Conservation (phyloP, 768 basidiomycete genomes). For the Pleurotus tuber-regium region DNA sequence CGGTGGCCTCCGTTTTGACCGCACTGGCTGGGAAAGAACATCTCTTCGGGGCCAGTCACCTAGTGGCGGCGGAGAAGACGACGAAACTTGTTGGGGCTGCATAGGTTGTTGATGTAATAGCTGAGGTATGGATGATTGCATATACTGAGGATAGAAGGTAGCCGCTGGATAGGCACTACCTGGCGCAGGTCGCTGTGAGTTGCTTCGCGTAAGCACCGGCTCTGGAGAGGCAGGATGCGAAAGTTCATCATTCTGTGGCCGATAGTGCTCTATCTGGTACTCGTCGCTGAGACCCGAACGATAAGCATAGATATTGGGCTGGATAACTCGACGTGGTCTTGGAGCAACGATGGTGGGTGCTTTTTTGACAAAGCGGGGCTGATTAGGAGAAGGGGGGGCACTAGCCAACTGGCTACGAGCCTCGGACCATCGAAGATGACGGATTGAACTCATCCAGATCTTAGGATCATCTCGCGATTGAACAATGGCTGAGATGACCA, state of each 20-base stretch:
- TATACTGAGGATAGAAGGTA: conserved; percentile 32
- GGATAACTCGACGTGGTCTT: conserved; percentile 36
- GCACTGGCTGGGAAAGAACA: conserved; percentile 29
- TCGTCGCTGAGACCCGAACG: conserved; percentile 36
- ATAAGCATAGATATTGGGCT: conserved; percentile 33
- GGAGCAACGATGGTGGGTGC: conserved; percentile 40
- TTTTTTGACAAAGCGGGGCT: conserved; percentile 34
- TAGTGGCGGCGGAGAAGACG: conserved; percentile 42
- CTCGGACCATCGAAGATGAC: conserved; percentile 38
- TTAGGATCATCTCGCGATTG: conserved; percentile 40
- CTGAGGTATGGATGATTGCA: conserved; percentile 19
- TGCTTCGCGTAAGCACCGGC: conserved; percentile 10
- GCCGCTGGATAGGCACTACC: conserved; percentile 13
- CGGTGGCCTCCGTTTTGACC: conserved; percentile 22
- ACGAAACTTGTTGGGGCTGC: conserved; percentile 8
- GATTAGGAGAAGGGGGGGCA: conserved; percentile 19
- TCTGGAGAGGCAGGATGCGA: conserved; percentile 19
- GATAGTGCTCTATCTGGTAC: conserved; percentile 49
- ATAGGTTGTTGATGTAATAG: conserved; percentile 16
- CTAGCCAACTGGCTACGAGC: conserved; percentile 17
- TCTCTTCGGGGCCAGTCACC: conserved; percentile 56
- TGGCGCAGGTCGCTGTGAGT: conserved; percentile 9
- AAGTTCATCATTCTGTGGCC: conserved; percentile 23
- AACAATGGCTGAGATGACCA: conserved; percentile 43
- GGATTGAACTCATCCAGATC: conserved; percentile 52